A percentile compares a stretch with the other conserved stretches of the same genome.
Conservation (phyloP, 345 rosid species). For the Pistacia vera region DNA sequence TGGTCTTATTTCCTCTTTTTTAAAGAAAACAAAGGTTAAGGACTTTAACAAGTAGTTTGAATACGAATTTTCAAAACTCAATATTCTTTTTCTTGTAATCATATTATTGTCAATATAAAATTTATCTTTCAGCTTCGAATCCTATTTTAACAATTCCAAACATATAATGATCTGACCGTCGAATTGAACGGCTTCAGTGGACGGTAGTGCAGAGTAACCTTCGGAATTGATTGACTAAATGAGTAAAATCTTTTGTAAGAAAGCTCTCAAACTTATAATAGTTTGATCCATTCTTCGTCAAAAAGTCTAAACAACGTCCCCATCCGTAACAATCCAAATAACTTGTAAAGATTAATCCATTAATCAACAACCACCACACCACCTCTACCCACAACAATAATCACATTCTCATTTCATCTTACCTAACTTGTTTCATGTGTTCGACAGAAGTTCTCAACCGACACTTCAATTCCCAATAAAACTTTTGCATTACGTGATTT, state of each 20-base stretch:
- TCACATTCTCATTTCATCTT: neutral
- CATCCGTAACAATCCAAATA: neutral
- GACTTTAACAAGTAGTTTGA: too few relatives aligned
- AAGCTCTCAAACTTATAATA: neutral
- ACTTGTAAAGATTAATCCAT: neutral
- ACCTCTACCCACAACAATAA: neutral
- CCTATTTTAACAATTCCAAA: too few relatives aligned
- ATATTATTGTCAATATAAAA: too few relatives aligned
- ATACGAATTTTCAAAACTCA: too few relatives aligned
- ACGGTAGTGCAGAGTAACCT: neutral
- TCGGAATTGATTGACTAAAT: neutral
- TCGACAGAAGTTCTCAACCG: constrained; percentile 25
- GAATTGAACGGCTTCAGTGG: neutral
- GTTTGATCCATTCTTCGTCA: neutral
- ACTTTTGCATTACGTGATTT: neutral
- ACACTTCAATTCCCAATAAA: neutral
- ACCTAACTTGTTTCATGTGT: constrained; percentile 12
- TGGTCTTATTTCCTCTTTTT: too few relatives aligned
- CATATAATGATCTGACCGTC: too few relatives aligned
- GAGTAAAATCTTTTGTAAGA: neutral
- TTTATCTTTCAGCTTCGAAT: too few relatives aligned
- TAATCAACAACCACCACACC: neutral
- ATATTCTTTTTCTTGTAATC: too few relatives aligned
- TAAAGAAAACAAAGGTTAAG: too few relatives aligned
- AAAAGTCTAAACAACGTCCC: neutral